Percentiles rank a stretch among this genome's conserved stretches.
Conservation (phyloP, 441 rosid species). For the Erodium trifolium region DNA sequence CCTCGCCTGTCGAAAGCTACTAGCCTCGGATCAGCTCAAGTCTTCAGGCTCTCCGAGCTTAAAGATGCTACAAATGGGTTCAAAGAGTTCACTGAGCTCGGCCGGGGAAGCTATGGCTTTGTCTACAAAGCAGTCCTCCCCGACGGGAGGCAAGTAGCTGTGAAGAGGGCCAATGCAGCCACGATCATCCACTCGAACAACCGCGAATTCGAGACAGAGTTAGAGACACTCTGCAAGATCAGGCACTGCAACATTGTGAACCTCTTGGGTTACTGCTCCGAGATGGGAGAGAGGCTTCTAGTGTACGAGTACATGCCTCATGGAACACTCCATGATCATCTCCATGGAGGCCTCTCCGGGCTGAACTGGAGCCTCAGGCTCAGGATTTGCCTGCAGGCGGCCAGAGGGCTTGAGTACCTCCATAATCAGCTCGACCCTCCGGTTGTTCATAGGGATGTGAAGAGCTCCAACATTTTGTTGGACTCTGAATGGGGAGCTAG, state of each 20-base stretch:
- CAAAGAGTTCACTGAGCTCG: conserved; percentile 87
- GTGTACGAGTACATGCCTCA: conserved; percentile 62
- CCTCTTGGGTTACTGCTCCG: conserved; percentile 53
- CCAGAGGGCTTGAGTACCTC: conserved; percentile 62
- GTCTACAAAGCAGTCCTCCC: conserved; percentile 72
- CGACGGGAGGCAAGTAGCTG: conserved; percentile 77
- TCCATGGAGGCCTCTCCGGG: conserved; percentile 57
- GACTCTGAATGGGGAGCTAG: conserved; percentile 82
- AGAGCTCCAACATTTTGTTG: conserved; percentile 67
- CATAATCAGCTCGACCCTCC: conserved; percentile 63
- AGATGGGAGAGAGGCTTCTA: conserved; percentile 62
- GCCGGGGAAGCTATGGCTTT: conserved; percentile 84
- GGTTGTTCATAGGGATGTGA: conserved; percentile 56
- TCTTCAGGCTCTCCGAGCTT: conserved; percentile 68
- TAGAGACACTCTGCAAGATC: conserved; percentile 62
- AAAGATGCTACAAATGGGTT: conserved; percentile 90
- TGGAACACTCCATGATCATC: conserved; percentile 59
- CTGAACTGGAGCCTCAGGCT: conserved; percentile 47
- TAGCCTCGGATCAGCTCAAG: conserved; percentile 54
- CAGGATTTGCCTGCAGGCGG: conserved; percentile 45
- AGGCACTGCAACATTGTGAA: conserved; percentile 58
- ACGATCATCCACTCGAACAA: conserved; percentile 78
- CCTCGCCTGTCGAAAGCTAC: conserved; percentile 24
- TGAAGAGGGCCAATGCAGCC: conserved; percentile 85
- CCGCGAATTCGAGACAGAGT: conserved; percentile 66